Evolutionary conservation across 129 eudicot genomes (phyloP).

Genomic region (Flaveria bidentis): DNA sequence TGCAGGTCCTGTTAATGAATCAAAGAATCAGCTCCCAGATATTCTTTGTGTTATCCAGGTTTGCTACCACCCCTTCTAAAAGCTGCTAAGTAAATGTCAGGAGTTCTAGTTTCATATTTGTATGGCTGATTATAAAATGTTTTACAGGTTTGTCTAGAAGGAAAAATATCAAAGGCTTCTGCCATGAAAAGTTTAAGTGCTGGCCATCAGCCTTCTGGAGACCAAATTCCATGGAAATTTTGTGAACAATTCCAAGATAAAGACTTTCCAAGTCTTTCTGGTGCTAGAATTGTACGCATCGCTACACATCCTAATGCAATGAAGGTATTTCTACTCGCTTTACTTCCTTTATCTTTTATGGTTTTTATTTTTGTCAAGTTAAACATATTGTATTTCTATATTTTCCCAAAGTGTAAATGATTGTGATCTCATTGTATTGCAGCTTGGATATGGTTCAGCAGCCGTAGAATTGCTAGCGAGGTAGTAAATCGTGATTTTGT

Average conservation of each 20-base stretch:
- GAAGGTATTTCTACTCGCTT: conserved; percentile 50
- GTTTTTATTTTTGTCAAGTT: neutral
- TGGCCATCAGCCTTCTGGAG: conserved; percentile 84
- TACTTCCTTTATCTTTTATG: neutral
- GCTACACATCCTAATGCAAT: conserved; percentile 98
- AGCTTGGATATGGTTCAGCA: conserved; percentile 94
- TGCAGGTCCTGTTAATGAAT: conserved; percentile 95
- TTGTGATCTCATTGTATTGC: conserved; percentile 33
- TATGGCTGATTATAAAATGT: conserved; percentile 7
- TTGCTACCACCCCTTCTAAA: conserved; percentile 7
- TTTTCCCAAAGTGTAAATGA: neutral
- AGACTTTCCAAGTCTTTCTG: conserved; percentile 91
- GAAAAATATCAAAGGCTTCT: conserved; percentile 73
- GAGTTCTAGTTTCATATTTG: neutral
- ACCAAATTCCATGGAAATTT: conserved; percentile 98
- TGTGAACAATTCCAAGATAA: conserved; percentile 79
- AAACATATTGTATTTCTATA: conserved; percentile 1
- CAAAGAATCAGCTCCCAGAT: conserved; percentile 89
- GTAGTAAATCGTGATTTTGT: conserved; percentile 35
- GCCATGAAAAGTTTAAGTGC: conserved; percentile 72
- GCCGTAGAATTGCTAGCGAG: conserved; percentile 86
- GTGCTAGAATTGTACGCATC: conserved; percentile 95
- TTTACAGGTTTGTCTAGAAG: conserved; percentile 81
- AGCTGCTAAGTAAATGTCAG: neutral
- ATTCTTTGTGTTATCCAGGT: conserved; percentile 98